These are phyloP conservation scores for Penicillium psychrosexuale DNA, from an alignment of 2,329 filamentous ascomycete species.

Conservation along the genomic window DNA sequence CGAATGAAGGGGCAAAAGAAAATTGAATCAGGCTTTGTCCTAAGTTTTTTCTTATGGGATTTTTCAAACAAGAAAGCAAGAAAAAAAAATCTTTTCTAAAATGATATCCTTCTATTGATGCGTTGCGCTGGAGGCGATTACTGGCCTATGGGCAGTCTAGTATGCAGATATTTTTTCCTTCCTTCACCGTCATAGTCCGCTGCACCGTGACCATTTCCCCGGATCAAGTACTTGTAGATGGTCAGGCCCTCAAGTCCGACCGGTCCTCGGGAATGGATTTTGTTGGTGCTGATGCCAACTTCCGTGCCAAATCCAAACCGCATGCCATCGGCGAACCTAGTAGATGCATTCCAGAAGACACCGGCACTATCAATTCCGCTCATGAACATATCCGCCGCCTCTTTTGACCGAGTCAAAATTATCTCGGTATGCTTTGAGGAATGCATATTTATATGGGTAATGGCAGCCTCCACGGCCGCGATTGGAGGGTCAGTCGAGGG, in stretches of 20 bases:
- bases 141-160: constrained; percentile 40
- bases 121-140: not conserved
- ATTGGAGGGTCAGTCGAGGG: constrained; percentile 30
- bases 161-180: constrained; percentile 57
- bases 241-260: constrained; percentile 92
- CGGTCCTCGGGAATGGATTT: constrained; percentile 90
- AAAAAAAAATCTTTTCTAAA: constrained; percentile 13
- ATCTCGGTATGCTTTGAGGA: constrained; percentile 92
- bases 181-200: constrained; percentile 58
- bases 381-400: constrained; percentile 77
- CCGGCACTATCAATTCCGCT: constrained; percentile 81
- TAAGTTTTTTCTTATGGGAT: constrained; percentile 26
- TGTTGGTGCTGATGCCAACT: constrained; percentile 97
- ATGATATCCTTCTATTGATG: not conserved
- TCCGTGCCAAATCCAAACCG: constrained; percentile 96
- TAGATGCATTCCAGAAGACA: constrained; percentile 96
- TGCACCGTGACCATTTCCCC: constrained; percentile 79
- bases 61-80: constrained; percentile 21
- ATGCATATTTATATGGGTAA: constrained; percentile 86
- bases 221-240: constrained; percentile 94
- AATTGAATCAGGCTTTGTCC: constrained; percentile 30
- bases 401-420: constrained; percentile 70
- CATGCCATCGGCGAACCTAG: constrained; percentile 93
- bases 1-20: constrained; percentile 28
- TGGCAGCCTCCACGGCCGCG: constrained; percentile 62